Evolutionary conservation across 192 early-diverging fungal species (phyloP), one percentile per base, ranked within the genome.

Genomic region (Podila epicladia): DNA sequence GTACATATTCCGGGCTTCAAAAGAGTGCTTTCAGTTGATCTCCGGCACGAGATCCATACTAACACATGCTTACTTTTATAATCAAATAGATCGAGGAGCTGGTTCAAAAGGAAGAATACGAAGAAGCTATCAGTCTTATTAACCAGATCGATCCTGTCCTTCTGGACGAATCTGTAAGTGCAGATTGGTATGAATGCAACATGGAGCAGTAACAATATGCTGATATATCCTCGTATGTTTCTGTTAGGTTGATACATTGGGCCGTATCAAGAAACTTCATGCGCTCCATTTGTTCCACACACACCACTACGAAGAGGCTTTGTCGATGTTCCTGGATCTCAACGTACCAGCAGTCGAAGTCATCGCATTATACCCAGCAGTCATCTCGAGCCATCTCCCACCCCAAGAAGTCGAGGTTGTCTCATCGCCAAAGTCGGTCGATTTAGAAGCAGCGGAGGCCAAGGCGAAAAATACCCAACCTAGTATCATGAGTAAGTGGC

Each of bases 91-190:
- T 94, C 45, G 94, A 93, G 58, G 90, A 93, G 35, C 79, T 95
- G 51, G 90, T 95, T 20, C 85, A 85, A 31, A 87, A 90, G 33
- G 85, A 86, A 55, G 90, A 93, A 67, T 95, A 91, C 53, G 89
- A 91, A 62, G 92, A 95, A 70, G 94, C 93, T 0, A 87, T 93
- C 38, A 93, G 91, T 82, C 87, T 94, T 33, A 88, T 93, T 26
- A 87, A 90, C 31, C 92, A 93, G 74, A 91, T 92, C 19, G 92
- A 95, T 69, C 88, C 89, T 13, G 92, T 93, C 48, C 77, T 92
- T 3, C 82, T 93, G 59, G 88, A 92, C 1, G 90, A 93, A 35
- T 92, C 91, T 72, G 82, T 84, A 75, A 74, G 65, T 41, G 11
- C 7, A 11, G 26, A 0, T 0, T 15, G 20, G 22, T 33, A 33